phyloP scores from a whole-genome alignment of 2,329 filamentous ascomycete genomes.

The Stemphylium beticola region DNA sequence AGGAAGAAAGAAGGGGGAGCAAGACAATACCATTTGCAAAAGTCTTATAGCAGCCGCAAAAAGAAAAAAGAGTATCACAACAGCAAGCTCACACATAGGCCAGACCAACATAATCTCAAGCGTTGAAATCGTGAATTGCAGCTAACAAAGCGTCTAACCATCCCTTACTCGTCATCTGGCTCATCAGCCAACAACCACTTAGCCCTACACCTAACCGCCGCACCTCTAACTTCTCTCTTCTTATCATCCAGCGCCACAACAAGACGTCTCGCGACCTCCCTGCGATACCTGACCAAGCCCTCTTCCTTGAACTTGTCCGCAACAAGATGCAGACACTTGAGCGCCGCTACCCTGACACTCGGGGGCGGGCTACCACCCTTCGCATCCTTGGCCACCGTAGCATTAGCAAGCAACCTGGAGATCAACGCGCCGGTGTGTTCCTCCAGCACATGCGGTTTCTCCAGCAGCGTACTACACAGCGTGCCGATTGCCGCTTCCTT shows the following conservation, averaged over 20 bases:
- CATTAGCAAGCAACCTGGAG: conserved; percentile 60
- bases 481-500: conserved; percentile 67
- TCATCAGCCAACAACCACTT: conserved; percentile 67
- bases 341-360: conserved; percentile 55
- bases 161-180: conserved; percentile 55
- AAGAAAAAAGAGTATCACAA: too few relatives aligned
- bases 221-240: conserved; percentile 66
- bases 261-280: conserved; percentile 63
- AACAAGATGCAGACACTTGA: conserved; percentile 57
- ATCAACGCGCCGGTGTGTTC: conserved; percentile 66
- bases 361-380: conserved; percentile 27
- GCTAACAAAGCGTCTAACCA: neutral
- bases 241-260: conserved; percentile 65
- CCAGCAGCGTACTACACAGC: conserved; percentile 63
- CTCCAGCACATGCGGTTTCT: conserved; percentile 60
- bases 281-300: conserved; percentile 63
- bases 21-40: conserved; percentile 18
- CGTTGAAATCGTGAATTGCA: conserved; percentile 7
- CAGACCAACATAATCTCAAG: neutral
- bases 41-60: neutral
- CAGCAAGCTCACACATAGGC: too few relatives aligned
- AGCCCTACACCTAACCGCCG: conserved; percentile 66
- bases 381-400: conserved; percentile 24
- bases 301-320: conserved; percentile 57
- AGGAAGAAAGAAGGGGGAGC: neutral